Evolutionary conservation across 768 basidiomycete species (phyloP).

Genomic region (Boletus vermiculosoides): DNA sequence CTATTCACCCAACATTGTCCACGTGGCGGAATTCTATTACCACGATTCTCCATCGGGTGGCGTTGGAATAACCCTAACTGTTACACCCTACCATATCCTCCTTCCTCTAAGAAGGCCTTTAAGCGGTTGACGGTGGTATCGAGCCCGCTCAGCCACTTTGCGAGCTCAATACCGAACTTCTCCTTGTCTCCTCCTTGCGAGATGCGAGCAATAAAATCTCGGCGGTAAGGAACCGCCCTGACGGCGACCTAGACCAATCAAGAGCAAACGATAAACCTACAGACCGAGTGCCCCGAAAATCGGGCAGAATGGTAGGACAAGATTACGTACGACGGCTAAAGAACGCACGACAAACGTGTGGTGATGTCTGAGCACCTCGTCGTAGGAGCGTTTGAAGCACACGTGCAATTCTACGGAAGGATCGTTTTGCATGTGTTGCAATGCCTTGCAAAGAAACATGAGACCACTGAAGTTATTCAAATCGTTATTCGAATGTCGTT

Average conservation of each 20-base stretch:
- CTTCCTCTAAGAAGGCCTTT: slow-evolving; percentile 54
- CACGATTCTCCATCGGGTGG: slow-evolving; percentile 21
- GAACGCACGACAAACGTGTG: slow-evolving; percentile 67
- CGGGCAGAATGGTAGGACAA: background rate
- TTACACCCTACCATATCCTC: slow-evolving; percentile 56
- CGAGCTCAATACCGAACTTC: slow-evolving; percentile 56
- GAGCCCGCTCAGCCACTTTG: slow-evolving; percentile 62
- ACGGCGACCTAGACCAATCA: slow-evolving; percentile 48
- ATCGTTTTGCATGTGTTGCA: slow-evolving; percentile 64
- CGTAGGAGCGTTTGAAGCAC: slow-evolving; percentile 73
- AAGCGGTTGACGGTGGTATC: slow-evolving; percentile 52
- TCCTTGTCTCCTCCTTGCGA: slow-evolving; percentile 62
- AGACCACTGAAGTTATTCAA: slow-evolving; percentile 50
- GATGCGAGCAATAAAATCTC: slow-evolving; percentile 61
- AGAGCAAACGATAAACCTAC: background rate
- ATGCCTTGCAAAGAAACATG: slow-evolving; percentile 63
- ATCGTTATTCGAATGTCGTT: slow-evolving; percentile 5
- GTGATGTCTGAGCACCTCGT: slow-evolving; percentile 63
- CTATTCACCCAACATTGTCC: slow-evolving; percentile 4
- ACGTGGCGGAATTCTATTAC: slow-evolving; percentile 20
- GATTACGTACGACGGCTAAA: slow-evolving; percentile 31
- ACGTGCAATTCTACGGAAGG: slow-evolving; percentile 51
- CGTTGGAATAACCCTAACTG: background rate
- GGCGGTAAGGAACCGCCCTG: slow-evolving; percentile 59
- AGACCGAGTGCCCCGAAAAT: background rate